Evolutionary conservation across 129 eudicot species (phyloP).

Genomic region (Erigeron canadensis): DNA sequence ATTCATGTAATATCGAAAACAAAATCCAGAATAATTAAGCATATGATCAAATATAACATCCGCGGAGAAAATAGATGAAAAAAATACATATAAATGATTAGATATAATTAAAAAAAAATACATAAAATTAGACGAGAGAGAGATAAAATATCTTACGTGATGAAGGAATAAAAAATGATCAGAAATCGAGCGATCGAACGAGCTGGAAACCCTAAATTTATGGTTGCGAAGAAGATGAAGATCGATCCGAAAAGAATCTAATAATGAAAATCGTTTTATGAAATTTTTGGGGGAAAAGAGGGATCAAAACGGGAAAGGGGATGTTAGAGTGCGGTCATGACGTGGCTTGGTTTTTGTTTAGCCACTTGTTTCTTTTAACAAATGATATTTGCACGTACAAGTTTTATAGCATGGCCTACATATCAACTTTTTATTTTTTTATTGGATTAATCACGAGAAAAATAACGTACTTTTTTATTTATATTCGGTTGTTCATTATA

Average conservation of each 20-base stretch:
- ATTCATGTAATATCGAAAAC: background rate
- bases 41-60: background rate
- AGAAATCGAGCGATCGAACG: conserved; percentile 21
- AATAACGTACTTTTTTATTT: no score
- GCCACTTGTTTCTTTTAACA: no score
- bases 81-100: conserved; percentile 8
- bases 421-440: no score
- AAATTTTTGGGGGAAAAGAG: no score
- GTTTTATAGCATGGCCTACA: no score
- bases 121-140: background rate
- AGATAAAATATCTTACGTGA: conserved; percentile 29
- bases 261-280: no score
- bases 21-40: conserved; percentile 7
- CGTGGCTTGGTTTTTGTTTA: no score
- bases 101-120: background rate
- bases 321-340: no score
- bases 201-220: conserved; percentile 31
- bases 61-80: conserved; percentile 23
- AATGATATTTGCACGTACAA: no score
- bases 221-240: conserved; percentile 23
- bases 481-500: no score
- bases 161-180: conserved; percentile 19
- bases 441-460: no score
- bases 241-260: conserved; percentile 10
- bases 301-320: no score